Evolutionary conservation across 495 filamentous ascomycete genomes (phyloP).

Genomic region (Penicillium tannophilum): DNA sequence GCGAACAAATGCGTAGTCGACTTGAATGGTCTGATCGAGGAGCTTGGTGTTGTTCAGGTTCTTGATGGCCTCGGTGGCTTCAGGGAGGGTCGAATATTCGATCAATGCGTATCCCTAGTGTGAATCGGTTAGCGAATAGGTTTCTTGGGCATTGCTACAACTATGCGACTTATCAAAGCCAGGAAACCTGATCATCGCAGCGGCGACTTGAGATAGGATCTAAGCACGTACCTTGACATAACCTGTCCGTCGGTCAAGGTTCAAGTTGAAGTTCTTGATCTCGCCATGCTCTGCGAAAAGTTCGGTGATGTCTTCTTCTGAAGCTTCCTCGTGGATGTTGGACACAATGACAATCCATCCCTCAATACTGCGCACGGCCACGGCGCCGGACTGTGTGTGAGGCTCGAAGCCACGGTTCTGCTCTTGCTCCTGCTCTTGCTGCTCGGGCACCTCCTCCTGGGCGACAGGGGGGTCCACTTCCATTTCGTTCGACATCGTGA

Average conservation of each 20-base stretch:
- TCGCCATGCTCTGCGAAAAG: constrained; percentile 94
- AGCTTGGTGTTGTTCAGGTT: constrained; percentile 79
- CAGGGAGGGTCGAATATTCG: constrained; percentile 85
- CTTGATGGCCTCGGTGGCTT: constrained; percentile 84
- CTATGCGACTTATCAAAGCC: too few relatives aligned
- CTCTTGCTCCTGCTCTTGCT: constrained; percentile 50
- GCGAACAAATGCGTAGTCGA: constrained; percentile 96
- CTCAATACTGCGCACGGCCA: constrained; percentile 95
- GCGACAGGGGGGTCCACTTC: constrained; percentile 67
- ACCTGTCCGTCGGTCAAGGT: constrained; percentile 90
- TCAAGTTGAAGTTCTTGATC: constrained; percentile 96
- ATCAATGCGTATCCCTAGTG: constrained; percentile 87
- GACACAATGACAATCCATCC: constrained; percentile 98
- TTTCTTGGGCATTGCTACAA: not conserved
- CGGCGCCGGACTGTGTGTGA: constrained; percentile 76
- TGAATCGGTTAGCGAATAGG: constrained; percentile 15
- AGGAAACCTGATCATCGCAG: not conserved
- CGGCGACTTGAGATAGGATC: not conserved
- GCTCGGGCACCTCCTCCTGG: constrained; percentile 46
- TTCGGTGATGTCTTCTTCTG: constrained; percentile 93
- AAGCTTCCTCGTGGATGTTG: constrained; percentile 97
- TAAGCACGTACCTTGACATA: constrained; percentile 83
- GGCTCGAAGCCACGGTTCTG: constrained; percentile 61
- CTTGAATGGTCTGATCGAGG: constrained; percentile 86
- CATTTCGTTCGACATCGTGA: constrained; percentile 74